These are phyloP conservation scores for Eremochloa ophiuroides DNA, from an alignment of 176 grass and related monocot genomes.

Conservation along the genomic window DNA sequence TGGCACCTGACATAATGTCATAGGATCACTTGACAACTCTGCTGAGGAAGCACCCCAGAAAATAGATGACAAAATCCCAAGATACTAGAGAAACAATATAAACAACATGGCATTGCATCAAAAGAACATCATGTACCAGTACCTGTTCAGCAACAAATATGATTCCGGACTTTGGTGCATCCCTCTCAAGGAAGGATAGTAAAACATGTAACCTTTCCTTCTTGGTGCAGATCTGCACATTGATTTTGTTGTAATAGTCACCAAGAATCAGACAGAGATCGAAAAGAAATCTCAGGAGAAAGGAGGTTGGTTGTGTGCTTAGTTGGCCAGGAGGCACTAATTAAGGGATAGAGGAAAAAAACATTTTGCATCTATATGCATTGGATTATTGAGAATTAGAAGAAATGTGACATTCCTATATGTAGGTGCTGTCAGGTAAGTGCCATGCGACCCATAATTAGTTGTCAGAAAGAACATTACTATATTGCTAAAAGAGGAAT, in stretches of 20 bases:
- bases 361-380: not conserved
- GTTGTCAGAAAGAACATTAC: not conserved
- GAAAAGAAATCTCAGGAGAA: not conserved
- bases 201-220: constrained; percentile 66
- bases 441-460: not conserved
- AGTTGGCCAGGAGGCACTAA: not conserved
- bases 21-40: not conserved
- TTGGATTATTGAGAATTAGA: not conserved
- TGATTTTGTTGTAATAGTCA: not conserved
- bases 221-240: constrained; percentile 74
- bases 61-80: not conserved
- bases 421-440: not conserved
- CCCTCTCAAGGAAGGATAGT: constrained; percentile 68
- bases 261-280: not conserved
- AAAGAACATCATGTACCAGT: constrained; percentile 11
- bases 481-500: not conserved
- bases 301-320: not conserved
- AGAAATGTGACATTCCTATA: not conserved
- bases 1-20: not conserved
- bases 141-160: constrained; percentile 95
- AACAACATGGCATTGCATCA: not conserved
- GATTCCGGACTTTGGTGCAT: constrained; percentile 74
- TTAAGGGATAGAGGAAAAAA: not conserved
- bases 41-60: not conserved
- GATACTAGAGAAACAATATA: not conserved